These are phyloP conservation scores for Carex scoparia DNA, from an alignment of 176 grass and related monocot species.

Conservation along the genomic window DNA sequence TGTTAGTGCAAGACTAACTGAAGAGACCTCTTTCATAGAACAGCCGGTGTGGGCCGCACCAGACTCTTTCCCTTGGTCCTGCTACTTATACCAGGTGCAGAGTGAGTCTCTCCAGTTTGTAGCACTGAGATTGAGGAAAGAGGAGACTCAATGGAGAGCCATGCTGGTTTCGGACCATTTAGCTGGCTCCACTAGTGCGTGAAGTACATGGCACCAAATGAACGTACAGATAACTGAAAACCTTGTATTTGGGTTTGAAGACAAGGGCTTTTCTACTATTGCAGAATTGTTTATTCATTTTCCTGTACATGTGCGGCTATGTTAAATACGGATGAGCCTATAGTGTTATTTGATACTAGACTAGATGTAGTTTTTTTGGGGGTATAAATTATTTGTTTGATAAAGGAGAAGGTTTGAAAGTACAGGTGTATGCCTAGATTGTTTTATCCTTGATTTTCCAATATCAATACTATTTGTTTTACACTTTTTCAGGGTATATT, in stretches of 20 bases:
- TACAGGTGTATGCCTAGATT: neutral
- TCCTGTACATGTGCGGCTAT: neutral
- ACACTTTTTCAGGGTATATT: too few relatives aligned
- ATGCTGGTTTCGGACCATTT: constrained; percentile 43
- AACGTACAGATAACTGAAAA: neutral
- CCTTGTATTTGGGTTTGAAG: neutral
- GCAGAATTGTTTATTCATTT: neutral
- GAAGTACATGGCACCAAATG: neutral
- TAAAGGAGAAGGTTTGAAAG: neutral
- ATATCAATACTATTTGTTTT: too few relatives aligned
- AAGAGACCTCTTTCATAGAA: constrained; percentile 74
- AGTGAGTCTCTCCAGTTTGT: constrained; percentile 73
- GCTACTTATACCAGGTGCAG: constrained; percentile 82
- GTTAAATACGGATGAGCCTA: neutral
- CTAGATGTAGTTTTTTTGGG: neutral
- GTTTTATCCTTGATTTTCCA: too few relatives aligned
- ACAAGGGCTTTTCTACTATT: neutral
- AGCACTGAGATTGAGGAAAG: constrained; percentile 64
- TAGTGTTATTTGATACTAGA: neutral
- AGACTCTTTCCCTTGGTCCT: constrained; percentile 86
- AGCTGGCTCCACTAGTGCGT: neutral
- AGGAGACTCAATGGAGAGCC: constrained; percentile 47
- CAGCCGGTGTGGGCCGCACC: constrained; percentile 70
- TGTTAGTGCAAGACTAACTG: constrained; percentile 40
- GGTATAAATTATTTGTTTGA: neutral